These are phyloP conservation scores for Fusarium udum DNA, from an alignment of 2,329 filamentous ascomycete genomes.

Conservation along the genomic window DNA sequence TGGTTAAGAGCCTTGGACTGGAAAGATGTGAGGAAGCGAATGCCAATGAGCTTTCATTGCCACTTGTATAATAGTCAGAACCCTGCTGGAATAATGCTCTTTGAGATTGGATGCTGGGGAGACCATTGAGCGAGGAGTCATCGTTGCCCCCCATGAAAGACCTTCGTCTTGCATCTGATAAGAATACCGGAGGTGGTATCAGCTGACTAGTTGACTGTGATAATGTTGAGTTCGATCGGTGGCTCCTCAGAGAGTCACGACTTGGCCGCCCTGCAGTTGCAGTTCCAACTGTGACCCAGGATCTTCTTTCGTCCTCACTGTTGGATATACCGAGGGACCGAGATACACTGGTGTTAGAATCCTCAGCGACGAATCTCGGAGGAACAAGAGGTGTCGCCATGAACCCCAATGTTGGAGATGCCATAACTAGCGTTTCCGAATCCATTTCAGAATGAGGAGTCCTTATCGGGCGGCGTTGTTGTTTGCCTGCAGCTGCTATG, in stretches of 20 bases:
- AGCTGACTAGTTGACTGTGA: constrained; percentile 47
- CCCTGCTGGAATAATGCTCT: constrained; percentile 33
- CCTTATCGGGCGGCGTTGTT: constrained; percentile 24
- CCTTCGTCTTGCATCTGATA: constrained; percentile 38
- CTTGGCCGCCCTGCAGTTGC: constrained; percentile 38
- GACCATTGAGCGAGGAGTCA: constrained; percentile 43
- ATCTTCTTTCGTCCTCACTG: constrained; percentile 44
- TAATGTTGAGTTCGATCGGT: constrained; percentile 42
- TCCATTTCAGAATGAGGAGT: constrained; percentile 38
- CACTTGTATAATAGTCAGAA: constrained; percentile 43
- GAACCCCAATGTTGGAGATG: constrained; percentile 43
- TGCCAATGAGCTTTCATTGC: constrained; percentile 48
- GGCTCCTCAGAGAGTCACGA: constrained; percentile 39
- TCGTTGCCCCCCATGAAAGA: constrained; percentile 45
- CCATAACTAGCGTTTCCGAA: constrained; percentile 37
- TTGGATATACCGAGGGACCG: constrained; percentile 32
- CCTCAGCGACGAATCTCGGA: constrained; percentile 37
- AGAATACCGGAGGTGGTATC: constrained; percentile 44
- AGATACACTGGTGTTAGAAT: constrained; percentile 33
- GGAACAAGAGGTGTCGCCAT: constrained; percentile 39
- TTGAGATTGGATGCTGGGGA: constrained; percentile 37
- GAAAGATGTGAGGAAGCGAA: constrained; percentile 45
- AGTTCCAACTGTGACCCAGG: constrained; percentile 49
- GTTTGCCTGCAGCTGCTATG: constrained; percentile 5
- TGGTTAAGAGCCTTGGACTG: constrained; percentile 37